phyloP scores from a whole-genome alignment of 1,284 basidiomycete genomes.

The Pisolithus thermaeus region DNA sequence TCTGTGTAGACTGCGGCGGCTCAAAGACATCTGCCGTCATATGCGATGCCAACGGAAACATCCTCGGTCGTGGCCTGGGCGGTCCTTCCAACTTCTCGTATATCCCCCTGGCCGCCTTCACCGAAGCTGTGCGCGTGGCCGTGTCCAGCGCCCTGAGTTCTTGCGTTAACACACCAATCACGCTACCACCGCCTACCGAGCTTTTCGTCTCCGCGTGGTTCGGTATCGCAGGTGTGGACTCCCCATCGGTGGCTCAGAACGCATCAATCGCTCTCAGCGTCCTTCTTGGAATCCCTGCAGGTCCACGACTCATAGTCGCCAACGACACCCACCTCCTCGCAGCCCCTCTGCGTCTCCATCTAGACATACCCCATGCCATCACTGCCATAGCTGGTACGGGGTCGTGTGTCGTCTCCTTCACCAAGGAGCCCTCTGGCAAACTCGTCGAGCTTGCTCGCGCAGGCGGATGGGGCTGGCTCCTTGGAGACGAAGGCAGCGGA shows the following conservation, averaged over 20 bases:
- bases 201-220: conserved; percentile 67
- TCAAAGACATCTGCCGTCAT: conserved; percentile 75
- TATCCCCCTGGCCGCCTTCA: conserved; percentile 45
- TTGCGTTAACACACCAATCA: conserved; percentile 31
- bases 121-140: conserved; percentile 42
- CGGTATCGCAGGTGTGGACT: conserved; percentile 73
- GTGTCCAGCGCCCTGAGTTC: conserved; percentile 50
- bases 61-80: conserved; percentile 56
- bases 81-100: conserved; percentile 70
- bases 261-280: conserved; percentile 47
- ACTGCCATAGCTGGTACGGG: conserved; percentile 71
- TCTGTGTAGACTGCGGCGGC: conserved; percentile 79
- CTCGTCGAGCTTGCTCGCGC: conserved; percentile 60
- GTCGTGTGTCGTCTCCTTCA: conserved; percentile 61
- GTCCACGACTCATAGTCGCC: conserved; percentile 51
- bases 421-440: conserved; percentile 29
- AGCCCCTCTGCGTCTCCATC: conserved; percentile 55
- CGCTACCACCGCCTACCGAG: conserved; percentile 34
- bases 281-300: conserved; percentile 50
- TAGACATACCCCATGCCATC: conserved; percentile 54
- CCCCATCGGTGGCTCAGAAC: conserved; percentile 49
- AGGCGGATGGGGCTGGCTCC: conserved; percentile 80
- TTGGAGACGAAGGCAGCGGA: conserved; percentile 77
- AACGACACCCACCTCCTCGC: conserved; percentile 76
- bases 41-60: conserved; percentile 44